Evolutionary conservation across 176 grass and related monocot species (phyloP).

Genomic region (Paspalum vaginatum): DNA sequence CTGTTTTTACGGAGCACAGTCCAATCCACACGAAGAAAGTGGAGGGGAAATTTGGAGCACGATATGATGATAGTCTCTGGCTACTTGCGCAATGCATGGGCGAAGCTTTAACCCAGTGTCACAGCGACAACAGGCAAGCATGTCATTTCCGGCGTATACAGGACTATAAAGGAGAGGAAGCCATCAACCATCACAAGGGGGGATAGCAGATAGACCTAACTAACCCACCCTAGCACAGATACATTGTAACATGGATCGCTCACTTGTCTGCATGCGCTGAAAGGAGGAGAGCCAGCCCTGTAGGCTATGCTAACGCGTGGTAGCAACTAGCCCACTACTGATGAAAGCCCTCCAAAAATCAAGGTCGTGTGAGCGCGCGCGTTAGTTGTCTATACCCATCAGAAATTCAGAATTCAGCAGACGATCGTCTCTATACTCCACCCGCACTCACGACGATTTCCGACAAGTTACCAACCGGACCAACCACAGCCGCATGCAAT

Average conservation of each 20-base stretch:
- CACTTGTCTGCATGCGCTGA: neutral
- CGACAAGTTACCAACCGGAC: neutral
- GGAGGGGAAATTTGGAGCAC: neutral
- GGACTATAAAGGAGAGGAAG: neutral
- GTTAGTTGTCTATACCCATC: conserved; percentile 33
- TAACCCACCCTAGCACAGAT: conserved; percentile 15
- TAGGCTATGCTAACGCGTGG: neutral
- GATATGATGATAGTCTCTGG: neutral
- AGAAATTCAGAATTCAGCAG: conserved; percentile 7
- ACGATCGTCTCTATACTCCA: neutral
- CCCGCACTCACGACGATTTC: conserved; percentile 19
- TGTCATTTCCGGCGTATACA: conserved; percentile 37
- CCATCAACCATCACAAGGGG: conserved; percentile 3
- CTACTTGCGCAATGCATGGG: conserved; percentile 11
- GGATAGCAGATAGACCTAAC: conserved; percentile 28
- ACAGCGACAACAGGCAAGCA: conserved; percentile 26
- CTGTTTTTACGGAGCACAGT: conserved; percentile 17
- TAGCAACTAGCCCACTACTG: too few species aligned
- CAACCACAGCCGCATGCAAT: neutral
- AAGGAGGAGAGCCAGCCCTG: neutral
- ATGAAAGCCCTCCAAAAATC: conserved; percentile 23
- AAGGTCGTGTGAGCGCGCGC: neutral
- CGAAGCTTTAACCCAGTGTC: conserved; percentile 37
- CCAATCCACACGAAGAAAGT: conserved; percentile 26
- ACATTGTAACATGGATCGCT: conserved; percentile 14